Conservation (phyloP, 1,284 basidiomycete genomes). For the Xerocomus nothofagi region DNA sequence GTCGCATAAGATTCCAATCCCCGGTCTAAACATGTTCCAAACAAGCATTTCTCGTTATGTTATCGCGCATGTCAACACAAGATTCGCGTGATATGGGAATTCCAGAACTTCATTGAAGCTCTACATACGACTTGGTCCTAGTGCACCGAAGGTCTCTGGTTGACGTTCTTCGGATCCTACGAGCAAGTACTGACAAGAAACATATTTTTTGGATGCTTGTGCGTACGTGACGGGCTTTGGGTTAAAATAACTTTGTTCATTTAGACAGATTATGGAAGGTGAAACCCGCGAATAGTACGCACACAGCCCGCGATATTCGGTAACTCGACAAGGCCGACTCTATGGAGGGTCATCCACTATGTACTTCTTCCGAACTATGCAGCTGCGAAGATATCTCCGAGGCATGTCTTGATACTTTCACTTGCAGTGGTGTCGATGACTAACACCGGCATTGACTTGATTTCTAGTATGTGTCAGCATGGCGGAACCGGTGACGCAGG, state of each 20-base stretch:
- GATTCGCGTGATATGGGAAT: slow-evolving; percentile 8
- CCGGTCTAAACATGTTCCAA: background rate
- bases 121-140: slow-evolving; percentile 1
- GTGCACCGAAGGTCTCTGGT: background rate
- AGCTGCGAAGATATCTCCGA: background rate
- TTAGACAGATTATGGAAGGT: background rate
- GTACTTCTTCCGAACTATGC: slow-evolving; percentile 1
- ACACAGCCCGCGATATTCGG: background rate
- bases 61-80: slow-evolving; percentile 2
- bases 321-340: background rate
- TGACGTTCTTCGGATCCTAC: slow-evolving; percentile 3
- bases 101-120: background rate
- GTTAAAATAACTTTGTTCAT: background rate
- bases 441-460: background rate
- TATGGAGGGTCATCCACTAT: slow-evolving; percentile 7
- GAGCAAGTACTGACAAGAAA: background rate
- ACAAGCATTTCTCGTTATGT: slow-evolving; percentile 16
- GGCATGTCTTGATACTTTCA: slow-evolving; percentile 1
- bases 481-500: slow-evolving; percentile 20
- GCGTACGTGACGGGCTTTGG: slow-evolving; percentile 3
- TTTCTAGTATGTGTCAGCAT: slow-evolving; percentile 12
- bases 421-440: slow-evolving; percentile 13
- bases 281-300: background rate
- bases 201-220: background rate
- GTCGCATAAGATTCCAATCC: background rate